Evolutionary conservation across 1,139 yeast genomes (phyloP).

Genomic region (Taphrina flavorubra): DNA sequence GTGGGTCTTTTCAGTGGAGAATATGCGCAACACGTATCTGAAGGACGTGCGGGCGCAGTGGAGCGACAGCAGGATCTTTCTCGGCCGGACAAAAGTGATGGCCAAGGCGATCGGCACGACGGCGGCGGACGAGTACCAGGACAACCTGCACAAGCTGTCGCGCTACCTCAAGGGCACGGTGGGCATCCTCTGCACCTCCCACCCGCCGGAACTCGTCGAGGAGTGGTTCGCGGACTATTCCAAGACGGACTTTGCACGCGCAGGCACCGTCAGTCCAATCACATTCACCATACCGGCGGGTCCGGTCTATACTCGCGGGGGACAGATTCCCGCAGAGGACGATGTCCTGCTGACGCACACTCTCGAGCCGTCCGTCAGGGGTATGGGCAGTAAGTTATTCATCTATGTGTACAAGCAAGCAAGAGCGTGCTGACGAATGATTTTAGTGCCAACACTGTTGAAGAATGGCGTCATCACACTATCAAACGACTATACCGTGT

Average conservation of each 20-base stretch:
- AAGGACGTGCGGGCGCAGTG: slow-evolving; percentile 92
- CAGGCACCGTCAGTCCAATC: slow-evolving; percentile 82
- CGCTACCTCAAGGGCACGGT: slow-evolving; percentile 69
- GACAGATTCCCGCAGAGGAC: slow-evolving; percentile 84
- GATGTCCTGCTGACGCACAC: slow-evolving; percentile 98
- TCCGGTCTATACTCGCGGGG: slow-evolving; percentile 90
- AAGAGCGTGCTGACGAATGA: slow-evolving; percentile 8
- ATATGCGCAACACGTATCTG: slow-evolving; percentile 93
- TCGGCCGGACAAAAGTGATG: slow-evolving; percentile 92
- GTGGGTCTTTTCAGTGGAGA: slow-evolving; percentile 86
- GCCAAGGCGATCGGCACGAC: slow-evolving; percentile 89
- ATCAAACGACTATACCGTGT: slow-evolving; percentile 77
- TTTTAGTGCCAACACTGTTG: slow-evolving; percentile 77
- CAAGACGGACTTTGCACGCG: slow-evolving; percentile 84
- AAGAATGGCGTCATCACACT: slow-evolving; percentile 84
- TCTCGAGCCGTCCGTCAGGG: slow-evolving; percentile 87
- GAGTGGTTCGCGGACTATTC: slow-evolving; percentile 80
- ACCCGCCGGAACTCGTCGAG: slow-evolving; percentile 78
- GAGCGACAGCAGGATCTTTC: slow-evolving; percentile 72
- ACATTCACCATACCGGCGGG: slow-evolving; percentile 89
- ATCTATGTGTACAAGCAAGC: neutral
- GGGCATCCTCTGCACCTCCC: slow-evolving; percentile 88
- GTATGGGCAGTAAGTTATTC: slow-evolving; percentile 60
- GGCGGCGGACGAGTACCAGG: slow-evolving; percentile 87
- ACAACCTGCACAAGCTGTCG: slow-evolving; percentile 73